Base-by-base conservation (phyloP, 192 early-diverging fungal genomes). In the Glomus cerebriforme region DNA sequence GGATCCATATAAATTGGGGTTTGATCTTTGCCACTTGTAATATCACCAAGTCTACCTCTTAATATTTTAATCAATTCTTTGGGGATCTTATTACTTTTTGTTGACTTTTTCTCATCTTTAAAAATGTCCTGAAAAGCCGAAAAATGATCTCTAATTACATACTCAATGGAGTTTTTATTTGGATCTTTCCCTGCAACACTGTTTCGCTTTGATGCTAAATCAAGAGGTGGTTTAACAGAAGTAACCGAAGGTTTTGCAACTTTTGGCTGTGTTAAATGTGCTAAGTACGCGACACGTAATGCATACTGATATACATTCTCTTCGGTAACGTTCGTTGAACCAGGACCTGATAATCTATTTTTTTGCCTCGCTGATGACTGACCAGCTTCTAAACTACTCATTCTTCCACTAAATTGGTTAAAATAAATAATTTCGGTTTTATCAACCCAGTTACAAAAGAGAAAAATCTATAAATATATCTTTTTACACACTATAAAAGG, bases 1-100 rank as follows among this genome's bases (percentile, higher is more conserved):
- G 78, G 82, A 76, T 90, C 88, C 27, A 79, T 74, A 80, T 86
- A 90, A 65, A 66, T 75, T 43, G 82, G 83, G 39, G 83, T 86
- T 22, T 70, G 74, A 70, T 88, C 87, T 43, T 76, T 81, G 10
- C 86, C 85, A 15, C 82, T 80, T n/a, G 80, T 77, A 65, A 90
- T 87, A 47, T 86, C 80, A 45, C 87, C 84, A 19, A 90, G 73
- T 54, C 84, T 79, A 66, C 60, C 32, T 31, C 82, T 32, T 12
- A 90, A 63, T 0, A 76, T 86, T 54, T 84, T 82, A 6, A 86
- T 80, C 7, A 89, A 74, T 58, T 87, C 86, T 43, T 83, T 85
- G 5, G 86, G 85, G 32, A 87, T 84, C 81, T 74, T 87, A 77
- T 31, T 79, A 64, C 65, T 84, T 73, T 79, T 81, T 9, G 45